These are phyloP conservation scores for Pezicula neosporulosa DNA, from an alignment of 2,329 filamentous ascomycete genomes.

Conservation along the genomic window DNA sequence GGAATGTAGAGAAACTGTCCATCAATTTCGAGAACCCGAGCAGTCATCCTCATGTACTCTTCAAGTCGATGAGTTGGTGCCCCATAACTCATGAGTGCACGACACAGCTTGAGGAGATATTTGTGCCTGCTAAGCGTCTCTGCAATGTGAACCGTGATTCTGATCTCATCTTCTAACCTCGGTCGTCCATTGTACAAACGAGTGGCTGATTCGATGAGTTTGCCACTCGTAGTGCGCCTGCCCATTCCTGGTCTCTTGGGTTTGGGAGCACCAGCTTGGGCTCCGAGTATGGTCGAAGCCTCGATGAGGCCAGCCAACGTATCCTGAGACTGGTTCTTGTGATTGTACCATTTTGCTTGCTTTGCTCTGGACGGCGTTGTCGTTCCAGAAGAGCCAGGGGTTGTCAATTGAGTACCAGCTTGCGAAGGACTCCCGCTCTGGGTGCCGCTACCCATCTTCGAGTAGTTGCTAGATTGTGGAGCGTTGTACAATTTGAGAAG, in stretches of 20 bases:
- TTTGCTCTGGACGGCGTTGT: constrained; percentile 26
- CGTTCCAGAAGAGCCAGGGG: constrained; percentile 38
- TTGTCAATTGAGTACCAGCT: constrained; percentile 33
- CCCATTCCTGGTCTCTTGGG: constrained; percentile 24
- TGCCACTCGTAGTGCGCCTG: constrained; percentile 20
- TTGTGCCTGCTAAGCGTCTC: constrained; percentile 74
- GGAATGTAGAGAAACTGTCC: constrained; percentile 88
- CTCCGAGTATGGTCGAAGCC: constrained; percentile 49
- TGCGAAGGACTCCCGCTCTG: constrained; percentile 32
- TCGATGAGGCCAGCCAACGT: constrained; percentile 50
- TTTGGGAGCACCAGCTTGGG: constrained; percentile 41
- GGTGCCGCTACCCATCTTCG: constrained; percentile 16
- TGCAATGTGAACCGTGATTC: constrained; percentile 57
- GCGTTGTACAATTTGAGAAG: constrained; percentile 68
- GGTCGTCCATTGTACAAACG: constrained; percentile 18
- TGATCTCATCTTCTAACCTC: constrained; percentile 30
- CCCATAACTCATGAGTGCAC: constrained; percentile 83
- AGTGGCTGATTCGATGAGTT: constrained; percentile 18
- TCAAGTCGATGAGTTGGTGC: constrained; percentile 89
- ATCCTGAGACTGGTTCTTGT: constrained; percentile 39
- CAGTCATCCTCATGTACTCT: constrained; percentile 88
- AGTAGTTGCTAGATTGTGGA: constrained; percentile 22
- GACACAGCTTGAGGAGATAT: constrained; percentile 81
- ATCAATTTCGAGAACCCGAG: constrained; percentile 84
- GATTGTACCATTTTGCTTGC: constrained; percentile 31